phyloP scores from a whole-genome alignment of 495 filamentous ascomycete species.

The Gamarada debralockiae region DNA sequence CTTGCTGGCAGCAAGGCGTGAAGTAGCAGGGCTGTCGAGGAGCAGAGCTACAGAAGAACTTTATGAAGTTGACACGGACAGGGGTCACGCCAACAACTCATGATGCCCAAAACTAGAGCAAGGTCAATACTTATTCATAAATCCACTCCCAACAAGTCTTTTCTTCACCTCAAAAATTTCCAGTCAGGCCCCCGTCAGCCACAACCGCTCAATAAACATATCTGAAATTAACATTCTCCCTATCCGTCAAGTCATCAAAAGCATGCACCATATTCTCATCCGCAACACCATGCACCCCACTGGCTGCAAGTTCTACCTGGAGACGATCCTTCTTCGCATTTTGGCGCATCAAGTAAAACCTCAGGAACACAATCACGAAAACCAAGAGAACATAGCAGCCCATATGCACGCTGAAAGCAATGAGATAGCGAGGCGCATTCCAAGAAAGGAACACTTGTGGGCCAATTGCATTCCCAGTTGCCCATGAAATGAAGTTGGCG shows the following conservation, averaged over 20 bases:
- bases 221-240: slow-evolving; percentile 16
- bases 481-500: slow-evolving; percentile 16
- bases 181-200: too few species aligned
- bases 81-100: too few species aligned
- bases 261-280: slow-evolving; percentile 47
- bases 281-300: slow-evolving; percentile 59
- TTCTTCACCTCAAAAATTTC: too few species aligned
- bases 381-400: slow-evolving; percentile 55
- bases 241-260: slow-evolving; percentile 18
- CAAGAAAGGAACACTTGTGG: slow-evolving; percentile 12
- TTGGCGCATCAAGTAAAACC: slow-evolving; percentile 52
- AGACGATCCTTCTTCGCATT: slow-evolving; percentile 52
- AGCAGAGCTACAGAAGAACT: too few species aligned
- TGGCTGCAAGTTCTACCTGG: slow-evolving; percentile 34
- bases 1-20: too few species aligned
- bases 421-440: slow-evolving; percentile 52
- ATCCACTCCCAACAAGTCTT: too few species aligned
- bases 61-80: too few species aligned
- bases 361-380: slow-evolving; percentile 52
- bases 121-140: too few species aligned
- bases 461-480: slow-evolving; percentile 13
- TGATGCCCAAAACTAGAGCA: too few species aligned
- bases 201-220: slow-evolving; percentile 9
- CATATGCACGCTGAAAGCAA: slow-evolving; percentile 61
- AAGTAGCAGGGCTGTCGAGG: too few species aligned